These are phyloP conservation scores for Boletus rex-veris DNA, from an alignment of 768 basidiomycete genomes.

Conservation along the genomic window DNA sequence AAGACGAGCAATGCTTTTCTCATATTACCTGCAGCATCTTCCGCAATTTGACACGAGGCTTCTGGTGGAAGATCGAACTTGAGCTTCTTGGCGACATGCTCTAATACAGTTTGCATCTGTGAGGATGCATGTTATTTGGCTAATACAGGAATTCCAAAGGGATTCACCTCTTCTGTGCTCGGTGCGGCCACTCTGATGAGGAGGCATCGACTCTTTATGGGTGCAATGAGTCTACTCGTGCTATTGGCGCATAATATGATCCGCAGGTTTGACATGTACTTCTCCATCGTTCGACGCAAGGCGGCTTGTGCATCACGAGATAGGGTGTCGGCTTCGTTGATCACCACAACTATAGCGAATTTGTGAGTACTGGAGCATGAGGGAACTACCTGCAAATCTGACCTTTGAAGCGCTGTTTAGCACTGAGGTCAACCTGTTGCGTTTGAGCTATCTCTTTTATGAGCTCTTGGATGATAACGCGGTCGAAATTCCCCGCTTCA, in stretches of 20 bases:
- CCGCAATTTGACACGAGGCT: constrained; percentile 69
- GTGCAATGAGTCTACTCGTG: constrained; percentile 92
- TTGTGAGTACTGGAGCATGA: neutral
- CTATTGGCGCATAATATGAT: constrained; percentile 96
- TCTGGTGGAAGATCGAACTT: constrained; percentile 78
- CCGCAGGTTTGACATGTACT: constrained; percentile 97
- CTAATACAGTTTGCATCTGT: constrained; percentile 79
- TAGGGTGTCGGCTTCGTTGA: constrained; percentile 95
- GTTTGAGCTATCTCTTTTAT: constrained; percentile 99
- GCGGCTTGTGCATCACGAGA: constrained; percentile 97
- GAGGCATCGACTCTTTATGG: constrained; percentile 93
- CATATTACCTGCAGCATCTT: constrained; percentile 84
- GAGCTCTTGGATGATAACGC: constrained; percentile 94
- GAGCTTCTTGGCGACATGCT: constrained; percentile 76
- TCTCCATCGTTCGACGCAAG: constrained; percentile 96
- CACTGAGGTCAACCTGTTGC: constrained; percentile 94
- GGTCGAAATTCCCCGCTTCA: constrained; percentile 93
- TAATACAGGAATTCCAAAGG: neutral
- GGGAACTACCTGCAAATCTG: neutral
- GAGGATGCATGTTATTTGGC: neutral
- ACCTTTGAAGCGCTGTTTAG: constrained; percentile 98
- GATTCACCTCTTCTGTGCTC: constrained; percentile 63
- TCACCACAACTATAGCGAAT: constrained; percentile 74
- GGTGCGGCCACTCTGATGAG: constrained; percentile 93
- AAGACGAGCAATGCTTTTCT: constrained; percentile 93